Percentiles rank a stretch among this genome's conserved stretches.
Conservation (phyloP, 2,329 filamentous ascomycete genomes). For the Fusarium tupiense region DNA sequence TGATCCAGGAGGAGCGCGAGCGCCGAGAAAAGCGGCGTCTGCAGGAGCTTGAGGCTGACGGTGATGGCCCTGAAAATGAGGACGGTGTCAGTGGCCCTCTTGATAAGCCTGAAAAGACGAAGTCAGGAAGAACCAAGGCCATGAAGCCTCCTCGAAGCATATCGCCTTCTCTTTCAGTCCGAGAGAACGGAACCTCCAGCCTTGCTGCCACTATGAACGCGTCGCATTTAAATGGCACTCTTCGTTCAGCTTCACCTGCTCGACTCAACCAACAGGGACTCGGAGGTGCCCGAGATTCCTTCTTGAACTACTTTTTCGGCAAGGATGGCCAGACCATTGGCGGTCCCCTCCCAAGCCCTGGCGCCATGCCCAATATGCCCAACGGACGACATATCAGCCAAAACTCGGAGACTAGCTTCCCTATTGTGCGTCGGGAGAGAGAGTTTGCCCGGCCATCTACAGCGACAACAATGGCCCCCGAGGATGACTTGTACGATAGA, state of each 20-base stretch:
- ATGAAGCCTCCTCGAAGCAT: constrained; percentile 73
- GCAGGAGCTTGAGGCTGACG: constrained; percentile 87
- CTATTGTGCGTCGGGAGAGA: constrained; percentile 80
- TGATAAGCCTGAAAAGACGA: constrained; percentile 64
- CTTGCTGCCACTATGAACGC: constrained; percentile 67
- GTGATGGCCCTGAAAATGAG: constrained; percentile 72
- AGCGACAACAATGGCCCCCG: constrained; percentile 46
- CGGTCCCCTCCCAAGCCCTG: constrained; percentile 50
- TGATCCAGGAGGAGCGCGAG: constrained; percentile 84
- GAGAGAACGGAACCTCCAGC: constrained; percentile 70
- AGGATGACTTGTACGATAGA: constrained; percentile 56
- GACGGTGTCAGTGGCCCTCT: constrained; percentile 51
- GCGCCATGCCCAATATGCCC: constrained; percentile 36
- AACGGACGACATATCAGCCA: constrained; percentile 77
- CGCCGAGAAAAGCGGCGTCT: constrained; percentile 83
- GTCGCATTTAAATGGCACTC: constrained; percentile 61
- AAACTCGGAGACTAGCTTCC: constrained; percentile 81
- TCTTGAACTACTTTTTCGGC: constrained; percentile 98
- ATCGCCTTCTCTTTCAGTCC: constrained; percentile 75
- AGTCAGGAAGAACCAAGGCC: constrained; percentile 44
- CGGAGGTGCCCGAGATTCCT: constrained; percentile 82
- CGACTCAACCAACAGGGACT: constrained; percentile 65
- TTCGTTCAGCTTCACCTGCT: constrained; percentile 52
- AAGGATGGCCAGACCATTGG: constrained; percentile 76
- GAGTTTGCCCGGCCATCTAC: constrained; percentile 62